Evolutionary conservation across 129 eudicot genomes (phyloP).

Genomic region (Pittosporum tobira): DNA sequence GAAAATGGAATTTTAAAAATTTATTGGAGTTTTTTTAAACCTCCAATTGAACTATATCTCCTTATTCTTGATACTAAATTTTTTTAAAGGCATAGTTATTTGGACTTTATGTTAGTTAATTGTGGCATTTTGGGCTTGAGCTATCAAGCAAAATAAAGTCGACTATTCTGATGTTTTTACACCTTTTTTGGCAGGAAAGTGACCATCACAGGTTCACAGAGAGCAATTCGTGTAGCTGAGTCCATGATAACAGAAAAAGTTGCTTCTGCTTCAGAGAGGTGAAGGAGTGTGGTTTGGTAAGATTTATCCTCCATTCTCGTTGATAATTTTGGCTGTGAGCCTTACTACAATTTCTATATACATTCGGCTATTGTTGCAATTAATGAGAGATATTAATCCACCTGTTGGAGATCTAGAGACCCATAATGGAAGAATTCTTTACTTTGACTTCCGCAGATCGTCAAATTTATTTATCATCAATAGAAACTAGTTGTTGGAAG

Average conservation of each 20-base stretch:
- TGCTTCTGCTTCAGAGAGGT: slow-evolving; percentile 46
- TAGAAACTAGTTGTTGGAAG: neutral
- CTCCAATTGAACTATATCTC: no score
- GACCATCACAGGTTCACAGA: slow-evolving; percentile 72
- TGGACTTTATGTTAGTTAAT: no score
- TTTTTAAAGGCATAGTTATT: no score
- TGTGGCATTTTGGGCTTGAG: neutral
- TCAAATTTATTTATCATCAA: neutral
- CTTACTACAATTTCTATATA: slow-evolving; percentile 4
- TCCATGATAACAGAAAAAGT: slow-evolving; percentile 72
- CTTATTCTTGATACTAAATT: no score
- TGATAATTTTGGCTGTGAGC: slow-evolving; percentile 10
- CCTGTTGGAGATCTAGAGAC: slow-evolving; percentile 3
- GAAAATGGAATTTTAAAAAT: no score
- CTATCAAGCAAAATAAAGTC: neutral
- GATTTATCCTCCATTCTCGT: neutral
- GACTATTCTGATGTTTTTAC: neutral
- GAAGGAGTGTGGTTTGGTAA: slow-evolving; percentile 17
- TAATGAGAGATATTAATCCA: slow-evolving; percentile 5
- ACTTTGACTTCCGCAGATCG: neutral
- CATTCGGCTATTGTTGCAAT: slow-evolving; percentile 4
- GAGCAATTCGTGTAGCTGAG: slow-evolving; percentile 74
- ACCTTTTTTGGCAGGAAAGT: slow-evolving; percentile 54
- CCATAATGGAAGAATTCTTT: neutral
- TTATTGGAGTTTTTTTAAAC: no score